Evolutionary conservation across 2,329 filamentous ascomycete species (phyloP), one percentile per base, ranked within the genome.

Genomic region (Raffaelea albimanens): DNA sequence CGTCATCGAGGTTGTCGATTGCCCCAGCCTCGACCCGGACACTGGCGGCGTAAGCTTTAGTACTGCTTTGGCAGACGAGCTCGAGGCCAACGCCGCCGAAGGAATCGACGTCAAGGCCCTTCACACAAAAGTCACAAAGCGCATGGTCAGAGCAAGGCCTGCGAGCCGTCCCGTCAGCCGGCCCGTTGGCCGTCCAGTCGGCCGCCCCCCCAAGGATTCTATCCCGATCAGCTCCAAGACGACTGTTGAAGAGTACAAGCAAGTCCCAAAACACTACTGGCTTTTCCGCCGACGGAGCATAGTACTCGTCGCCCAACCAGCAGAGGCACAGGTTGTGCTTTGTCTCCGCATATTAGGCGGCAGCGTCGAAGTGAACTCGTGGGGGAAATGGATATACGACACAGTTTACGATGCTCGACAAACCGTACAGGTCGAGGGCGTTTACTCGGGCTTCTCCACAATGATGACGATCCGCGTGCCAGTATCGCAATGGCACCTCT

Each of bases 371-470:
- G 25, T 56, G 18, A 47, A 42, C 8, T 38, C 49, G 39, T 56
- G 54, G 54, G 48, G 40, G n/a, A 46, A 52, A 22, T 56, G 54
- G 54, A 55, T 56, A 2, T 50, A 43, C 31, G 40, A 46, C 13
- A 50, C 54, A 2, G 36, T 25, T 2, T 44, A 45, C 1, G 18
- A 25, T 9, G 52, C 47, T 1, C 49, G 53, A 2, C 47, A 52
- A 16, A 19, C 44, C 14, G 48, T 56, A 22, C 43, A 45, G n/a
- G 46, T 56, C 14, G 50, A 54, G 14, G 54, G 54, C 10, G 9
- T 52, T 1, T 47, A 48, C 18, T 47, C 46, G 1, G 54, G 54
- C 2, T 55, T 46, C 21, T 55, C 54, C 1, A 53, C 53, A 4
- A 49, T 55, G 38, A 49, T 55, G 3, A 49, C 52, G 3, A 14